Conservation (phyloP, 2,329 filamentous ascomycete species). For the Calonectria henricotiae region DNA sequence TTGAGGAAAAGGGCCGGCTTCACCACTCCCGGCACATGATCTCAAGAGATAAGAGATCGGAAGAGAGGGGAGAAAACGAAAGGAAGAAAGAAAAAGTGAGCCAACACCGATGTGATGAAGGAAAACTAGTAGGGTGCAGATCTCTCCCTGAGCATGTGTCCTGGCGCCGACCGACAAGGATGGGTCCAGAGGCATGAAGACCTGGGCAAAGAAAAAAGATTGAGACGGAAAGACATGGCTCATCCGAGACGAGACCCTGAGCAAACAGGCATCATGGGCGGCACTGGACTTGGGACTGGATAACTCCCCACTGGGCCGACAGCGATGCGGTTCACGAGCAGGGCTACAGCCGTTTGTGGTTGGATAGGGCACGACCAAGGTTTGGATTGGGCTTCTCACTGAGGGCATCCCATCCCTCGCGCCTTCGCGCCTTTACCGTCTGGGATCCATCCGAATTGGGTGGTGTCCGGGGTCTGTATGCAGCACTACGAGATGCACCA, state of each 20-base stretch:
- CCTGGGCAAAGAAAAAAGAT: slow-evolving; percentile 5
- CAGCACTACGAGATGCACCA: slow-evolving; percentile 12
- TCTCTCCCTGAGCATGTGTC: slow-evolving; percentile 16
- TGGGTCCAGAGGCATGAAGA: slow-evolving; percentile 12
- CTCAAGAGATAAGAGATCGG: slow-evolving; percentile 2
- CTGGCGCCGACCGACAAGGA: slow-evolving; percentile 7
- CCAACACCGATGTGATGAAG: slow-evolving; percentile 25
- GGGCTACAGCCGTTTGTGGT: slow-evolving; percentile 19
- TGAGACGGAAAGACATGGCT: slow-evolving; percentile 10
- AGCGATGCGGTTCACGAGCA: slow-evolving; percentile 10
- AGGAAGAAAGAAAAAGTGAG: slow-evolving; percentile 8
- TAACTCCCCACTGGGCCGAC: slow-evolving; percentile 17
- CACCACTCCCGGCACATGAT: slow-evolving; percentile 24
- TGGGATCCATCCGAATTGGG: slow-evolving; percentile 30
- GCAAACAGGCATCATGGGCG: slow-evolving; percentile 45
- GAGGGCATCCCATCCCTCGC: slow-evolving; percentile 12
- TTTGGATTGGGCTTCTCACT: slow-evolving; percentile 28
- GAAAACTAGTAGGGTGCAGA: slow-evolving; percentile 12
- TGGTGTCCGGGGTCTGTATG: slow-evolving; percentile 26
- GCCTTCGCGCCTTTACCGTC: slow-evolving; percentile 22
- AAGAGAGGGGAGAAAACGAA: background rate
- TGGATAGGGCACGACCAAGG: slow-evolving; percentile 9
- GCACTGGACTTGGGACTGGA: slow-evolving; percentile 21
- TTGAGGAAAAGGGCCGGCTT: background rate
- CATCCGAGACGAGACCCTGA: slow-evolving; percentile 17